phyloP scores from a whole-genome alignment of 2,329 filamentous ascomycete genomes.

The Ophiostoma angusticollis region DNA sequence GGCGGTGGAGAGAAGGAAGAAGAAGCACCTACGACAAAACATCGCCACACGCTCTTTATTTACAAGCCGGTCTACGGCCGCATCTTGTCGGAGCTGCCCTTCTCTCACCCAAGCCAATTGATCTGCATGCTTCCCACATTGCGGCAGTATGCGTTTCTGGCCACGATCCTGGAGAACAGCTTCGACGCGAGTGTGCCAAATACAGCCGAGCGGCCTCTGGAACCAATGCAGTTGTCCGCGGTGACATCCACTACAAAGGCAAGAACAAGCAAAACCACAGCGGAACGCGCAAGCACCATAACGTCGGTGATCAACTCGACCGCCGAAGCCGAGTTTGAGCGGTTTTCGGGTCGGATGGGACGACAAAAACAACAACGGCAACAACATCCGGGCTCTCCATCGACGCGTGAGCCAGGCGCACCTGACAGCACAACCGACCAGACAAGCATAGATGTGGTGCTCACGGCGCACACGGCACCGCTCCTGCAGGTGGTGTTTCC shows the following conservation, averaged over 20 bases:
- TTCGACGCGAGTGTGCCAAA: conserved; percentile 32
- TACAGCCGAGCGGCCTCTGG: conserved; percentile 15
- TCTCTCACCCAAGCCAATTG: conserved; percentile 66
- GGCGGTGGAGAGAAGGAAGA: not conserved
- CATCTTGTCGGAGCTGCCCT: conserved; percentile 54
- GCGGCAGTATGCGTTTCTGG: conserved; percentile 62
- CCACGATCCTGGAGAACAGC: conserved; percentile 48
- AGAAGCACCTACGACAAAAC: conserved; percentile 18
- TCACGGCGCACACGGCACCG: conserved; percentile 37
- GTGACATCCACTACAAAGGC: not conserved
- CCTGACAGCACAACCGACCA: not conserved
- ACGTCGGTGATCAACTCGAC: conserved; percentile 14
- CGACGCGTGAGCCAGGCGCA: not conserved
- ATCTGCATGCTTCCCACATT: conserved; percentile 60
- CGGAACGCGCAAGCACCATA: too few species aligned
- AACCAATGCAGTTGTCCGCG: conserved; percentile 1
- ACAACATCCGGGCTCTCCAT: not conserved
- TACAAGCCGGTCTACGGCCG: conserved; percentile 62
- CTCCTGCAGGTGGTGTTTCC: conserved; percentile 42
- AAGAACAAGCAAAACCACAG: too few species aligned
- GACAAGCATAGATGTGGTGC: conserved; percentile 36
- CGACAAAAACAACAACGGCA: not conserved
- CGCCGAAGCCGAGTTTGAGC: conserved; percentile 16
- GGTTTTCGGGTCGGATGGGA: conserved; percentile 10
- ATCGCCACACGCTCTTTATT: conserved; percentile 52